phyloP scores from a whole-genome alignment of 495 filamentous ascomycete genomes.

The Hyaloscypha finlandica region DNA sequence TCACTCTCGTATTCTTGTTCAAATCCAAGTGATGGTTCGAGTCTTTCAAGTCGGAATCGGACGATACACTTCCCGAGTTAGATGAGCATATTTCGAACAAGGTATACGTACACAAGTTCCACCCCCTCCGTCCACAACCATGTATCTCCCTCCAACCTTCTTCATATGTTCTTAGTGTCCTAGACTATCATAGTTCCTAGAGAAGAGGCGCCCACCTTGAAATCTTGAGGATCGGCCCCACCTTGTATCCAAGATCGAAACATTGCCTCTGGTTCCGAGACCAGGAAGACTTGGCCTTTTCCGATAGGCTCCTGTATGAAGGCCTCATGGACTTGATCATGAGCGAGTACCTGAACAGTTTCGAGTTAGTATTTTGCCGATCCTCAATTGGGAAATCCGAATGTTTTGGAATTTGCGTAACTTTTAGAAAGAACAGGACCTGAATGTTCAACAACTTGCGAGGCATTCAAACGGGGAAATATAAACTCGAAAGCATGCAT shows the following conservation, averaged over 20 bases:
- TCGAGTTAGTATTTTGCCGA: neutral
- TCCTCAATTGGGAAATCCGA: neutral
- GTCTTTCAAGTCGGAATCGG: neutral
- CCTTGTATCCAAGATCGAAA: conserved; percentile 16
- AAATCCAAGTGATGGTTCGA: conserved; percentile 9
- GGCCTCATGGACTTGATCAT: conserved; percentile 11
- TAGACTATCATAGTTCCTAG: too few species aligned
- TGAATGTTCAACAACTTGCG: neutral
- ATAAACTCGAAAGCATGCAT: neutral
- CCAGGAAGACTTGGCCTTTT: conserved; percentile 7
- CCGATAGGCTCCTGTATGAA: conserved; percentile 14
- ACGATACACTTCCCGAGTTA: conserved; percentile 11
- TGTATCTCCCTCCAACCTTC: conserved; percentile 8
- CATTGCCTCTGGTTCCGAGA: conserved; percentile 18
- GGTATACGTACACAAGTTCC: conserved; percentile 10
- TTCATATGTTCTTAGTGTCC: neutral
- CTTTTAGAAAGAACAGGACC: neutral
- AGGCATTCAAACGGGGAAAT: neutral
- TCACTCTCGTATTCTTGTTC: conserved; percentile 12
- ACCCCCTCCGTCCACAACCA: conserved; percentile 10
- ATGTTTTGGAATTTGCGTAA: neutral
- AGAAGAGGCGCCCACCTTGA: neutral
- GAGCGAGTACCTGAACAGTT: neutral
- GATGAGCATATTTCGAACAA: neutral
- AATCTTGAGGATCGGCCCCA: neutral